phyloP scores from a whole-genome alignment of 257 asterid genomes.

The Petunia axillaris region DNA sequence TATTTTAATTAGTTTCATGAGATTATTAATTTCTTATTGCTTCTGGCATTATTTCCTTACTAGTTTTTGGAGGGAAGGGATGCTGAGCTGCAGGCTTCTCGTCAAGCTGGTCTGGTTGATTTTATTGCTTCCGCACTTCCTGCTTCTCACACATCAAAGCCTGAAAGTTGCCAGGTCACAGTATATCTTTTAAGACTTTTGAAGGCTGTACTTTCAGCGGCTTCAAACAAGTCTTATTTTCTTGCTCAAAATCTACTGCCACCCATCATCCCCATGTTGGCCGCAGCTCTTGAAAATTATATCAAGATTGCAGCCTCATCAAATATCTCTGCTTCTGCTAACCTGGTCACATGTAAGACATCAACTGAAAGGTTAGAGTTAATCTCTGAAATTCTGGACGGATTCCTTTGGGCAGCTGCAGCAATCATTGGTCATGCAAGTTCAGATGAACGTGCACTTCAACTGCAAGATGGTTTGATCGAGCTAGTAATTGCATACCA shows the following conservation, averaged over 20 bases:
- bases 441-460: slow-evolving; percentile 66
- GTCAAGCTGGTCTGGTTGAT: slow-evolving; percentile 96
- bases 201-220: slow-evolving; percentile 60
- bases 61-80: slow-evolving; percentile 94
- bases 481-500: slow-evolving; percentile 93
- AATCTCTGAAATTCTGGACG: slow-evolving; percentile 78
- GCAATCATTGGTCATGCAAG: slow-evolving; percentile 71
- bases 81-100: slow-evolving; percentile 95
- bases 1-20: slow-evolving; percentile 21
- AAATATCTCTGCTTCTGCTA: slow-evolving; percentile 61
- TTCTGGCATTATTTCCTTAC: slow-evolving; percentile 32
- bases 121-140: slow-evolving; percentile 98
- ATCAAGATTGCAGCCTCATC: slow-evolving; percentile 89
- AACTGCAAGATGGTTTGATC: slow-evolving; percentile 84
- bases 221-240: slow-evolving; percentile 81
- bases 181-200: slow-evolving; percentile 80
- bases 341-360: slow-evolving; percentile 57
- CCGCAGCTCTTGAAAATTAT: slow-evolving; percentile 90
- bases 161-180: slow-evolving; percentile 94
- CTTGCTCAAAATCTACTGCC: slow-evolving; percentile 96
- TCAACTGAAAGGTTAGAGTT: slow-evolving; percentile 62
- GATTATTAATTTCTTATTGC: slow-evolving; percentile 30
- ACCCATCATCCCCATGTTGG: slow-evolving; percentile 94
- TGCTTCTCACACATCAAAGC: slow-evolving; percentile 93
- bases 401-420: slow-evolving; percentile 79